These are phyloP conservation scores for Sphagnurus paluster DNA, from an alignment of 1,284 basidiomycete genomes.

Conservation along the genomic window DNA sequence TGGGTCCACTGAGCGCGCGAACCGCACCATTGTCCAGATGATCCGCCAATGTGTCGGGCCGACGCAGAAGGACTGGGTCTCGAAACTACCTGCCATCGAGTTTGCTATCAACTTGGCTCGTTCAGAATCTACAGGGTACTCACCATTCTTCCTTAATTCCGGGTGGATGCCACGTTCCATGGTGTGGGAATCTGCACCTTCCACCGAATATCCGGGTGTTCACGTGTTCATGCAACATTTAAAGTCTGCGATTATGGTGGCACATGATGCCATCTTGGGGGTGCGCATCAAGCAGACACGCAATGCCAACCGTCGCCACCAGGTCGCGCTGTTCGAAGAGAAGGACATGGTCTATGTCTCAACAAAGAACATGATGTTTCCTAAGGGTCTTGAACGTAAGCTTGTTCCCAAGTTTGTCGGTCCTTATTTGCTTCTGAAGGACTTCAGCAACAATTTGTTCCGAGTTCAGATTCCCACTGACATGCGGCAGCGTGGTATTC, in stretches of 20 bases:
- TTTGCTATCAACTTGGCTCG: too few relatives aligned
- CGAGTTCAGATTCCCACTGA: background rate
- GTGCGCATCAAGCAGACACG: background rate
- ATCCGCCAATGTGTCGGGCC: background rate
- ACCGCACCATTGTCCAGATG: too few relatives aligned
- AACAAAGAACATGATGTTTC: background rate
- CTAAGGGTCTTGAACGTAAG: slow-evolving; percentile 3
- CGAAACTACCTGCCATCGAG: too few relatives aligned
- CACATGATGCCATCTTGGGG: slow-evolving; percentile 1
- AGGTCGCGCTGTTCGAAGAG: background rate
- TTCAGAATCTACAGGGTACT: background rate
- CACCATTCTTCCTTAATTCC: background rate
- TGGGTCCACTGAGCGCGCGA: too few relatives aligned
- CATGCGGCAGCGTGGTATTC: background rate
- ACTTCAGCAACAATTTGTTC: slow-evolving; percentile 4
- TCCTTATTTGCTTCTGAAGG: slow-evolving; percentile 5
- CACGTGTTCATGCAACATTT: background rate
- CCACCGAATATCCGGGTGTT: slow-evolving; percentile 3
- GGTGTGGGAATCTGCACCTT: slow-evolving; percentile 2
- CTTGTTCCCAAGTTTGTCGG: slow-evolving; percentile 9
- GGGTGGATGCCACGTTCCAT: background rate
- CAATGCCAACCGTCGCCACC: background rate
- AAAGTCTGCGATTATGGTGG: slow-evolving; percentile 1
- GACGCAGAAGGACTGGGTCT: too few relatives aligned
- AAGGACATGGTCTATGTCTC: background rate